Conservation (phyloP, 2,329 filamentous ascomycete species). For the Pseudocercospora musae region DNA sequence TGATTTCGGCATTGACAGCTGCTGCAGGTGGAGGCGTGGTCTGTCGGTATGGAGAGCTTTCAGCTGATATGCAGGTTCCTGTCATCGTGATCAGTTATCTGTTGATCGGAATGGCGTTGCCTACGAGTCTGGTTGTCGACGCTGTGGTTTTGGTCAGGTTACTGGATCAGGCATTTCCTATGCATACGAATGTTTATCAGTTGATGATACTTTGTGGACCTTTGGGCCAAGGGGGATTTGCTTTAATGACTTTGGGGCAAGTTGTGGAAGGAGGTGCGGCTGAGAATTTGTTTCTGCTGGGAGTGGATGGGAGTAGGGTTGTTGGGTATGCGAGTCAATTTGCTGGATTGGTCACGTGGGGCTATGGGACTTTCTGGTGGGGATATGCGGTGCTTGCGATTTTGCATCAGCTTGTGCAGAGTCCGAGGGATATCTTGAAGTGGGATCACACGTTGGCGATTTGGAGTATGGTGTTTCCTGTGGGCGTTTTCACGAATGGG, state of each 20-base stretch:
- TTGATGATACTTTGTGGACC: slow-evolving; percentile 22
- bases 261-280: slow-evolving; percentile 14
- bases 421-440: slow-evolving; percentile 4
- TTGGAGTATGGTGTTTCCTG: slow-evolving; percentile 16
- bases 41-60: slow-evolving; percentile 14
- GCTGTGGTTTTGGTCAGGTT: slow-evolving; percentile 11
- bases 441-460: slow-evolving; percentile 6
- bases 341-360: slow-evolving; percentile 10
- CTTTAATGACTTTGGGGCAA: slow-evolving; percentile 13
- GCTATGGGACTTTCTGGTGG: slow-evolving; percentile 19
- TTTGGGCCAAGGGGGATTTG: slow-evolving; percentile 18
- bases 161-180: slow-evolving; percentile 11
- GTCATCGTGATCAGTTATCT: slow-evolving; percentile 16
- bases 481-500: slow-evolving; percentile 16
- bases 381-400: slow-evolving; percentile 11
- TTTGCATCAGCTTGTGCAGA: slow-evolving; percentile 4
- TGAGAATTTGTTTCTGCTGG: neutral
- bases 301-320: slow-evolving; percentile 1
- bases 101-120: slow-evolving; percentile 13
- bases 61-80: slow-evolving; percentile 13
- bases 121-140: slow-evolving; percentile 7
- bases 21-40: slow-evolving; percentile 15
- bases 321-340: slow-evolving; percentile 9
- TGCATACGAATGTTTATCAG: slow-evolving; percentile 16
- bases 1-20: slow-evolving; percentile 13